A percentile compares a stretch with the other conserved stretches of the same genome.
phyloP scores from a whole-genome alignment of 2,329 filamentous ascomycete species.

The Fusarium multiceps region DNA sequence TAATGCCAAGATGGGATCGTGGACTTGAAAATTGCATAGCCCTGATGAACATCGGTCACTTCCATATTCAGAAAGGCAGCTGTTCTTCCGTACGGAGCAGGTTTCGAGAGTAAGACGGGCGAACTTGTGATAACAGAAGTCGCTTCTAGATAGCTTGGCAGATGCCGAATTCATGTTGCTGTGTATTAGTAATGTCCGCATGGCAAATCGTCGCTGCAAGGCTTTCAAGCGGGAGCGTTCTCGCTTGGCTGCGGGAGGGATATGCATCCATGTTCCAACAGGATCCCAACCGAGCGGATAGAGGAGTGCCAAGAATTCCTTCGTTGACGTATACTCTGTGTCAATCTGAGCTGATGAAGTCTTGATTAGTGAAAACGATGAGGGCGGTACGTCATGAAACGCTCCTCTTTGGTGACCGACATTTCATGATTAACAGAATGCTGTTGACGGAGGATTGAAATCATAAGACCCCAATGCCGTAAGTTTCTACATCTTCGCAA shows the following conservation, averaged over 20 bases:
- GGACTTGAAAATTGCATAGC: background rate
- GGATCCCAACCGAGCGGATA: background rate
- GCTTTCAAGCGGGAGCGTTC: background rate
- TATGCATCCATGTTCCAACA: background rate
- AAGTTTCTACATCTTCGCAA: background rate
- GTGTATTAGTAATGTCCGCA: background rate
- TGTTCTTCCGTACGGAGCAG: background rate
- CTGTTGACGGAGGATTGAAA: background rate
- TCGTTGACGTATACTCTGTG: background rate
- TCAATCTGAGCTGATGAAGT: background rate
- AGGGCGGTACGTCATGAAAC: background rate
- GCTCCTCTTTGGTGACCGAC: background rate
- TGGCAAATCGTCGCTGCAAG: background rate
- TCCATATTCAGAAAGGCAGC: background rate
- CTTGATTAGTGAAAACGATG: background rate
- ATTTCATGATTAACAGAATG: background rate
- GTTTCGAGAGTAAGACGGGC: background rate
- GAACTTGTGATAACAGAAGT: background rate
- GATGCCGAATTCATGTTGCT: background rate
- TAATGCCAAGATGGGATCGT: background rate
- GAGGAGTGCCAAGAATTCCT: background rate
- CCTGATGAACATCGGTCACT: constrained; percentile 3
- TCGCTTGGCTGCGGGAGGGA: background rate
- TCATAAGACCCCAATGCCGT: background rate
- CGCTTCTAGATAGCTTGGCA: background rate